These are phyloP conservation scores for Rhodotorula sp. DNA, from an alignment of 1,284 basidiomycete species.

Conservation along the genomic window DNA sequence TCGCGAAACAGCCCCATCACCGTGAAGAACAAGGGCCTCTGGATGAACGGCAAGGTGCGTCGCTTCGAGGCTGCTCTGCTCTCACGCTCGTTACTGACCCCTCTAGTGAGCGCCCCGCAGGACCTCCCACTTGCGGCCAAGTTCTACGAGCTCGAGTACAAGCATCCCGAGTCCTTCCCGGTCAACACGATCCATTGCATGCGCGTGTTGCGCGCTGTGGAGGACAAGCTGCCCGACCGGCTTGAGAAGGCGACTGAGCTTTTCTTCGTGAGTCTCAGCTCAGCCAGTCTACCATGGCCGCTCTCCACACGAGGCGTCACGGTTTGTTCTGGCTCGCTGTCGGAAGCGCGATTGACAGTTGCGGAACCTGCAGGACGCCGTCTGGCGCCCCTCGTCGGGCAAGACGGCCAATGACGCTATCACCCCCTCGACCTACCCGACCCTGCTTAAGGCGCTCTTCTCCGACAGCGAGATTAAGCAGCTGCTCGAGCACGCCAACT, in stretches of 20 bases:
- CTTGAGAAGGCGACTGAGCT: slow-evolving; percentile 21
- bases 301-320: neutral
- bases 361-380: slow-evolving; percentile 12
- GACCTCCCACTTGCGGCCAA: slow-evolving; percentile 7
- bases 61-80: neutral
- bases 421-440: slow-evolving; percentile 18
- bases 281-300: no score
- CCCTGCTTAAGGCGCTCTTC: slow-evolving; percentile 12
- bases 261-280: slow-evolving; percentile 23
- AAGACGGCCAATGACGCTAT: slow-evolving; percentile 12
- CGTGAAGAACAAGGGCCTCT: slow-evolving; percentile 29
- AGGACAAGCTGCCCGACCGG: slow-evolving; percentile 8
- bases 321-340: neutral
- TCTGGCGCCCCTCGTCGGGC: slow-evolving; percentile 20
- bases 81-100: neutral
- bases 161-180: slow-evolving; percentile 31
- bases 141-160: slow-evolving; percentile 8
- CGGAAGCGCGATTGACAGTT: no score
- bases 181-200: slow-evolving; percentile 33
- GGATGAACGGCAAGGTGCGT: slow-evolving; percentile 34
- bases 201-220: slow-evolving; percentile 28
- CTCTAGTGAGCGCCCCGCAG: neutral
- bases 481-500: slow-evolving; percentile 9
- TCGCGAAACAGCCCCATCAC: slow-evolving; percentile 7
- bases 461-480: slow-evolving; percentile 24